These are phyloP conservation scores for Trichosporon inkin DNA, from an alignment of 1,284 basidiomycete species.

Conservation along the genomic window DNA sequence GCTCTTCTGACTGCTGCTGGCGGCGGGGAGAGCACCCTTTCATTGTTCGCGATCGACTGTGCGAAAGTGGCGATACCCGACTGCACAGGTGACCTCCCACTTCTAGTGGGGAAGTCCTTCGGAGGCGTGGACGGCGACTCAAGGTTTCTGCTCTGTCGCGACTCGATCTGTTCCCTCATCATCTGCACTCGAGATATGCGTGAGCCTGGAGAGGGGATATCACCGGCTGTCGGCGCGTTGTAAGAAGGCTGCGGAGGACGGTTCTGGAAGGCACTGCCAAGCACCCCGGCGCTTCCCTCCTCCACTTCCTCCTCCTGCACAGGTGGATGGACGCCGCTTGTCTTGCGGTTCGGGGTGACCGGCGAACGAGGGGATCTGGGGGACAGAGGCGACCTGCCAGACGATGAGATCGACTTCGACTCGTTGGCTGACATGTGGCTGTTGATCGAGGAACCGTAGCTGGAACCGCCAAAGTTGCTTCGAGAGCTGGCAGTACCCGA, in stretches of 20 bases:
- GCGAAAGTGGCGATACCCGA: constrained; percentile 4
- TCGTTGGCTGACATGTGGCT: constrained; percentile 1
- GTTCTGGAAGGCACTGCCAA: background rate
- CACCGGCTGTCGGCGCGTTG: background rate
- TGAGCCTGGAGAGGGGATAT: constrained; percentile 15
- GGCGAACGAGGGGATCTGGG: background rate
- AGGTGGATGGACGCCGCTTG: background rate
- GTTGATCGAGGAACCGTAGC: constrained; percentile 5
- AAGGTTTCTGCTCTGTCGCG: constrained; percentile 13
- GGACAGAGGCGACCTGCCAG: background rate
- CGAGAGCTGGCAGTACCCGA: background rate
- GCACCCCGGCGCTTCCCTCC: background rate
- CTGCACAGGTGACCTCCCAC: background rate
- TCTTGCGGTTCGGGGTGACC: background rate
- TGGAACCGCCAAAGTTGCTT: background rate
- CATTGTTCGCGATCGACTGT: background rate
- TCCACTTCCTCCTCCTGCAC: constrained; percentile 8
- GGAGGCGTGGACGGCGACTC: constrained; percentile 1
- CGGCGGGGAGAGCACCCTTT: background rate
- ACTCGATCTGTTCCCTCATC: constrained; percentile 23
- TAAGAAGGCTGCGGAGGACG: background rate
- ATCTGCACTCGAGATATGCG: constrained; percentile 23
- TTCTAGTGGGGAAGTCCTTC: background rate
- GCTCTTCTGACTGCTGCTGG: background rate
- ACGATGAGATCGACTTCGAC: background rate